phyloP scores from a whole-genome alignment of 164 flowering plant species.

The Aristolochia californica region DNA sequence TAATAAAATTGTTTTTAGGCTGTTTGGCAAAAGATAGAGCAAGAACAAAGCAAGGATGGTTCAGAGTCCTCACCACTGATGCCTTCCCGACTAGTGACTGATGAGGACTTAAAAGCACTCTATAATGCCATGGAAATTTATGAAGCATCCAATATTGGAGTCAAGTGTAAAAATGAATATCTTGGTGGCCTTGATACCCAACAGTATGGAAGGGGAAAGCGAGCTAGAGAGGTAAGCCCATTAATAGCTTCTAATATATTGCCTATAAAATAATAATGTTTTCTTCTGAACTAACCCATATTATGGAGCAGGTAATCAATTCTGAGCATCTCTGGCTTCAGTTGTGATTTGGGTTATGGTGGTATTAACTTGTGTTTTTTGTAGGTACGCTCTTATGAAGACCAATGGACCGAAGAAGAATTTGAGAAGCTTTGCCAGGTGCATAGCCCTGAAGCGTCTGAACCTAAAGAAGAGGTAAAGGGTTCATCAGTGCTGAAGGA shows the following conservation, averaged over 20 bases:
- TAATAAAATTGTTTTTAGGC: conserved; percentile 36
- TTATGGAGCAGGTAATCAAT: background rate
- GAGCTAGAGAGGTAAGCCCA: conserved; percentile 89
- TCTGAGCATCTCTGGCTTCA: background rate
- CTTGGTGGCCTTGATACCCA: conserved; percentile 68
- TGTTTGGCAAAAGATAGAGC: conserved; percentile 51
- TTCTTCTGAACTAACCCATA: background rate
- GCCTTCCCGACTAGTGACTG: conserved; percentile 87
- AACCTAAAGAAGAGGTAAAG: conserved; percentile 29
- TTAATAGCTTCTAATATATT: no score
- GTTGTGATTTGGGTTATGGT: background rate
- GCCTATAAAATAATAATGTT: background rate
- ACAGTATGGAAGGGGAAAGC: conserved; percentile 95
- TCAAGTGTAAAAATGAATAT: conserved; percentile 51
- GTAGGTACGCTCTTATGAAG: conserved; percentile 97
- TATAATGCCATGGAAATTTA: conserved; percentile 66
- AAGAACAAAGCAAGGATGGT: conserved; percentile 25
- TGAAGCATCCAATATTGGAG: conserved; percentile 42
- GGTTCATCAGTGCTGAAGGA: conserved; percentile 23
- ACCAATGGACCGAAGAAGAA: conserved; percentile 98
- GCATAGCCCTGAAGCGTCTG: conserved; percentile 66
- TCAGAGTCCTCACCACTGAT: conserved; percentile 35
- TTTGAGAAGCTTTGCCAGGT: conserved; percentile 91
- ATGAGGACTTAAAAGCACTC: conserved; percentile 66
- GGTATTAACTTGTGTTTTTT: conserved; percentile 5